Conservation (phyloP, 768 basidiomycete genomes). For the Tricholoma hemisulphureum region DNA sequence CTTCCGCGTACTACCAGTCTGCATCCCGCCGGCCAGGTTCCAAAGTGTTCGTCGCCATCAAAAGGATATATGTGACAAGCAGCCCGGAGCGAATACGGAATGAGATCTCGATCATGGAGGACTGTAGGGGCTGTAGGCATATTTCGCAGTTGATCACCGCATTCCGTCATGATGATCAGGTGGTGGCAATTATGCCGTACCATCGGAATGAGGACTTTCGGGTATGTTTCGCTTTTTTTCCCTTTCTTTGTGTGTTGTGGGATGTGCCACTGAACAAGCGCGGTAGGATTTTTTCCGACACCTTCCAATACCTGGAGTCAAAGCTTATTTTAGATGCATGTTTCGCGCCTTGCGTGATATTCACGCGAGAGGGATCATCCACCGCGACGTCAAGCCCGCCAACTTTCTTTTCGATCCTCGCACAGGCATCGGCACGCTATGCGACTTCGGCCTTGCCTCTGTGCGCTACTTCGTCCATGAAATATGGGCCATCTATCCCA, state of each 20-base stretch:
- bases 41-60: slow-evolving; percentile 86
- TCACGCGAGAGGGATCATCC: slow-evolving; percentile 83
- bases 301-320: slow-evolving; percentile 74
- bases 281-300: slow-evolving; percentile 72
- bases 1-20: slow-evolving; percentile 67
- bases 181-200: slow-evolving; percentile 93
- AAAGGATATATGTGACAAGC: slow-evolving; percentile 96
- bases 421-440: slow-evolving; percentile 79
- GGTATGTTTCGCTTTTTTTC: slow-evolving; percentile 54
- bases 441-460: slow-evolving; percentile 95
- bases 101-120: slow-evolving; percentile 88
- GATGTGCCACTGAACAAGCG: slow-evolving; percentile 1
- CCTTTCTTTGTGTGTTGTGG: background rate
- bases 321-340: slow-evolving; percentile 86
- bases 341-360: slow-evolving; percentile 88
- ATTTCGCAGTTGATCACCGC: slow-evolving; percentile 93
- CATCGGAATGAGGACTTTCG: slow-evolving; percentile 91
- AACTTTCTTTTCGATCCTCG: slow-evolving; percentile 93
- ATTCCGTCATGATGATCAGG: slow-evolving; percentile 86
- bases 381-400: slow-evolving; percentile 97
- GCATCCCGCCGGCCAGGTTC: slow-evolving; percentile 36
- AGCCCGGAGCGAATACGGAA: slow-evolving; percentile 90
- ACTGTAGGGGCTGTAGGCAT: slow-evolving; percentile 80
- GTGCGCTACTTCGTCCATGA: slow-evolving; percentile 44
- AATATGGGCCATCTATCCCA: background rate